These are phyloP conservation scores for Ceratocystis lukuohia DNA, from an alignment of 2,329 filamentous ascomycete species.

Conservation along the genomic window DNA sequence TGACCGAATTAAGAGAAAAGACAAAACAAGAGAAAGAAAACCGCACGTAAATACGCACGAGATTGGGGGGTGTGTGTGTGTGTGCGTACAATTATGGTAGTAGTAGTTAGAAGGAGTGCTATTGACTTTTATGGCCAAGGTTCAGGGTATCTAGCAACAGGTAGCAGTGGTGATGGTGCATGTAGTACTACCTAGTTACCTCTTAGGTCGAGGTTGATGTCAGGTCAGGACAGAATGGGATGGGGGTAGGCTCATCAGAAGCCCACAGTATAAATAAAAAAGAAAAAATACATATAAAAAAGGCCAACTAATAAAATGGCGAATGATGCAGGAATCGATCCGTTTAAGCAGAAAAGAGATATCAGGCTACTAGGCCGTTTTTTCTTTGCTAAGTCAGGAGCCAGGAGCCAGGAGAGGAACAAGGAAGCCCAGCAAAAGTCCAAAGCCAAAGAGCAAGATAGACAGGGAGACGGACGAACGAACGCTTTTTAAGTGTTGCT, in stretches of 20 bases:
- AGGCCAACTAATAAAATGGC: neutral
- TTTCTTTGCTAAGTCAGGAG: neutral
- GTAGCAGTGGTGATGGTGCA: neutral
- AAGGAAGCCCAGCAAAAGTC: neutral
- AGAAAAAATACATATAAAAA: neutral
- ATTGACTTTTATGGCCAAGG: neutral
- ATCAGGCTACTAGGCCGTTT: neutral
- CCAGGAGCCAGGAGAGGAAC: neutral
- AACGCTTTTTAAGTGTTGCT: neutral
- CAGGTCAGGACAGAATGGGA: neutral
- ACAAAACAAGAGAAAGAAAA: neutral
- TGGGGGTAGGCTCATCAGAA: neutral
- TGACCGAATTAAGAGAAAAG: neutral
- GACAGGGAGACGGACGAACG: neutral
- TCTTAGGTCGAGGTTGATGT: neutral
- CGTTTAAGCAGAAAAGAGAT: neutral
- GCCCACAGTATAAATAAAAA: neutral
- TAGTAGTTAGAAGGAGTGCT: neutral
- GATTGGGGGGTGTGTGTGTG: neutral
- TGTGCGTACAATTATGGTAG: neutral
- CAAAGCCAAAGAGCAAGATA: neutral
- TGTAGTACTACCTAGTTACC: neutral
- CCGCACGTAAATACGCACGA: neutral
- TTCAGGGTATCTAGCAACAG: slow-evolving; percentile 1
- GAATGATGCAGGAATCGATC: neutral